Evolutionary conservation across 148 eudicot species (phyloP), one percentile per base, ranked within the genome.

Genomic region (Nepenthes mirabilis): DNA sequence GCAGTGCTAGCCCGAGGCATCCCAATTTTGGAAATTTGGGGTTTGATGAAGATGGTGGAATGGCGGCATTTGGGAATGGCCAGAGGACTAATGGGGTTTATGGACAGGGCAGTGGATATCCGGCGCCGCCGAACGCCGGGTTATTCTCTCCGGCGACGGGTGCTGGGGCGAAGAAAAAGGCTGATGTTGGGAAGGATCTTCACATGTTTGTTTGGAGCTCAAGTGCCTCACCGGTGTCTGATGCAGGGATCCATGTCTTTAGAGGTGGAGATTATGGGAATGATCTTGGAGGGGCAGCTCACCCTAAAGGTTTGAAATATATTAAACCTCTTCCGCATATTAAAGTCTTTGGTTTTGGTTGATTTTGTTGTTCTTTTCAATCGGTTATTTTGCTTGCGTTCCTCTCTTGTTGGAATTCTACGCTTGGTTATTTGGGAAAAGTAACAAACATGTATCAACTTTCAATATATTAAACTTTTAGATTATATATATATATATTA

Each of bases 191-290:
- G 6, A 86, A 76, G 57, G 97, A 84, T 74, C 78, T 87, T 12
- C 90, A 84, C 43, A 84, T 84, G 90, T 84, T 81, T 74, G 90
- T 84, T 11, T 84, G 90, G 90, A 84, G 90, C 56, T 82, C 90
- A 3, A 84, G 80, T 51, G 86, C 86, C 56, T 84, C 90, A 0
- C 90, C 90, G 1, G 90, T 84, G 32, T 81, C 87, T 9, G 91
- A 91, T 65, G 95, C 93, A 0, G 97, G 98, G 36, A 74, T 91
- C 58, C 96, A 89, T 74, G 97, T 91, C 11, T 91, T 84, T 65
- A 74, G 78, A 50, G 52, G 52, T 34, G 68, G 62, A 1, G 87
- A 83, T 3, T 80, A 74, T 74, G 91, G 77, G 14, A 75, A 78
- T 75, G 86, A 82, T 59, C 68, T 74, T 67, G 52, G 70, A 52